Base-by-base conservation (phyloP, 371 early-diverging fungal species). In the Mortierella sp. region DNA sequence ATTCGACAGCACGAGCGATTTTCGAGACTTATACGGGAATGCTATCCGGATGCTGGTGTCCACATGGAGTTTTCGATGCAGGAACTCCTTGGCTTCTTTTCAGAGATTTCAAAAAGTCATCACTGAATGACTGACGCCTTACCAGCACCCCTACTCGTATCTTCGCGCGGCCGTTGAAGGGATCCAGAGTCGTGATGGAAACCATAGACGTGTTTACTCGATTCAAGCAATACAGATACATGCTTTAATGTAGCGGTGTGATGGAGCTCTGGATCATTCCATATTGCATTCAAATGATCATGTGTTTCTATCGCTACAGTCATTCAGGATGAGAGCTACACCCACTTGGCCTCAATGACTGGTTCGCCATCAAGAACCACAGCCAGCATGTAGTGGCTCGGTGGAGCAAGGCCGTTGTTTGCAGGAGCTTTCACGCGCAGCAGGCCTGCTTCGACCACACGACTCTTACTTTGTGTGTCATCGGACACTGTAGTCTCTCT, bases 41-140 rank as follows among this genome's bases (percentile, higher is more conserved):
- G 96, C 58, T 98, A 96, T 74, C 94, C 94, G 6, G 95, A 95
- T 70, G 84, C 93, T 2, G 89, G 90, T 47, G 78, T 93, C 30
- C 83, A 87, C 49, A 80, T 98, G 28, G 97, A 96, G 66, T 96
- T 96, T 67, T 91, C 94, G 5, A 91, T 94, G 68, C 86, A 93
- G 21, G 97, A 98, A 55, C 72, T 98, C 57, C 74, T 94, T 56
- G 73, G 58, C 8, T 84, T 86, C 82, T 88, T 91, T 76, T 87
- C 87, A 23, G 89, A 89, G 41, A 72, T 90, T 51, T 87, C 88
- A 10, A 86, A 84, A 48, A 83, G 50, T n/a, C 82, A 82, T 31
- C 66, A 66, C 13, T 54, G 34, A 34, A 31, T 28, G 12, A 10
- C 27, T 7, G 10, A 34, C 34, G 34, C 34, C 10, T 34, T 34